Evolutionary conservation across 2,329 filamentous ascomycete genomes (phyloP), one percentile per base, ranked within the genome.

Genomic region (Talaromyces sp.): DNA sequence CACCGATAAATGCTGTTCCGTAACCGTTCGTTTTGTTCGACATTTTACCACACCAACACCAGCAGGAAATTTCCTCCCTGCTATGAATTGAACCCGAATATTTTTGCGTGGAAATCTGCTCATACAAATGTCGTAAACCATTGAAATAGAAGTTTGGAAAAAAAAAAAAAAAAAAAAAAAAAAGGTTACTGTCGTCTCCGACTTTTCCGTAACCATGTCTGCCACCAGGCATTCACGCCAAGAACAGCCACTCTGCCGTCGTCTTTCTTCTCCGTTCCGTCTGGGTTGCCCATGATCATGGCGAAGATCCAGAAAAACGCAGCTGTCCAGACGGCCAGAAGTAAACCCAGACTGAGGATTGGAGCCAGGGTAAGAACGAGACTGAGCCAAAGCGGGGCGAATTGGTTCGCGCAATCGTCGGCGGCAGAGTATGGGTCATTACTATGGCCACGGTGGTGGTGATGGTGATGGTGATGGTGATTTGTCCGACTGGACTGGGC

Each of bases 221-320:
- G 84, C 85, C 85, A 87, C 80, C 82, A 86, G 54, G 78, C 77
- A 60, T 83, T 74, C 32, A 87, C 80, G 3, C 80, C 80, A 2
- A 88, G 72, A 4, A 87, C 84, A 13, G 84, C 82, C 24, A 84
- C 82, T 58, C 81, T 77, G 13, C 85, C 85, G 64, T 88, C 85
- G 63, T 87, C 85, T 64, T 81, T 80, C 27, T 82, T 80, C 66
- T 84, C 82, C 31, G 80, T 81, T 46, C 82, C 82, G 58, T 85
- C 84, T 31, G 85, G 85, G 70, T 87, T 85, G 4, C 85, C 85
- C 55, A 88, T 74, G 11, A 87, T 82, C 66, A 80, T 80, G 26
- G 83, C 79, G 67, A 85, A 86, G 56, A 86, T 73, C 85, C 85
- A 87, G 73, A 87, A 88, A 21, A 78, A 81, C 1, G 83, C 84